Percentiles rank a stretch among this genome's conserved stretches.
phyloP scores from a whole-genome alignment of 768 basidiomycete genomes.

The Termitomyces sp. region DNA sequence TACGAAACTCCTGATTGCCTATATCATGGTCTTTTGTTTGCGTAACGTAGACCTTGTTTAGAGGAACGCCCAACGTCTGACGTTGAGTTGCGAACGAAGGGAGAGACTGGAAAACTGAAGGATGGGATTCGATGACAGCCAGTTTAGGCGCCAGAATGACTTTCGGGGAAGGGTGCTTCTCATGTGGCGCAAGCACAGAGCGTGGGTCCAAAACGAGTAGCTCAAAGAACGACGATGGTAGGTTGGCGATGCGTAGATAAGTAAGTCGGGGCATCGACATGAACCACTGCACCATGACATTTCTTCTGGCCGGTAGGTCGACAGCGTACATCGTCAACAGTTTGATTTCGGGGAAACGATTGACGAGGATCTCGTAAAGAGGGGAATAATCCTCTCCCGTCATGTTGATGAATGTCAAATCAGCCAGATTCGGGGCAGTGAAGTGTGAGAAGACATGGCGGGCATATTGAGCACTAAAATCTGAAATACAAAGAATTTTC shows the following conservation, averaged over 20 bases:
- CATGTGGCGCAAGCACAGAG: constrained; percentile 6
- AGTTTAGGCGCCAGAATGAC: constrained; percentile 39
- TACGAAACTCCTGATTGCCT: not conserved
- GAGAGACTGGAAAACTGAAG: constrained; percentile 24
- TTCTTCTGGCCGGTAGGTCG: constrained; percentile 22
- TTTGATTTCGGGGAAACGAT: constrained; percentile 44
- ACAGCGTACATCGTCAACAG: constrained; percentile 48
- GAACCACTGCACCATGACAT: constrained; percentile 43
- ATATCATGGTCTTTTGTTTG: constrained; percentile 9
- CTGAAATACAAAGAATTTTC: constrained; percentile 49
- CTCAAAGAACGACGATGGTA: constrained; percentile 36
- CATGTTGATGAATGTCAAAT: constrained; percentile 54
- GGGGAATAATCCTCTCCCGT: constrained; percentile 44
- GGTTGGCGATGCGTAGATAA: constrained; percentile 43
- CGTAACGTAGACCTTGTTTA: constrained; percentile 44
- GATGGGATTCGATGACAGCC: constrained; percentile 40
- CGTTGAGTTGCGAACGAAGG: constrained; percentile 31
- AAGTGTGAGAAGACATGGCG: constrained; percentile 42
- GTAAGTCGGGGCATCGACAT: constrained; percentile 51
- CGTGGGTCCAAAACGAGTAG: constrained; percentile 40
- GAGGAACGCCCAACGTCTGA: constrained; percentile 32
- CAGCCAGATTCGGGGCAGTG: constrained; percentile 49
- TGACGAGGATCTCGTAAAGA: constrained; percentile 40
- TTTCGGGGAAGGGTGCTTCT: constrained; percentile 1
- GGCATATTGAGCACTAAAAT: constrained; percentile 44